phyloP scores from a whole-genome alignment of 306 rosid genomes.

The Cucurbita maxima region DNA sequence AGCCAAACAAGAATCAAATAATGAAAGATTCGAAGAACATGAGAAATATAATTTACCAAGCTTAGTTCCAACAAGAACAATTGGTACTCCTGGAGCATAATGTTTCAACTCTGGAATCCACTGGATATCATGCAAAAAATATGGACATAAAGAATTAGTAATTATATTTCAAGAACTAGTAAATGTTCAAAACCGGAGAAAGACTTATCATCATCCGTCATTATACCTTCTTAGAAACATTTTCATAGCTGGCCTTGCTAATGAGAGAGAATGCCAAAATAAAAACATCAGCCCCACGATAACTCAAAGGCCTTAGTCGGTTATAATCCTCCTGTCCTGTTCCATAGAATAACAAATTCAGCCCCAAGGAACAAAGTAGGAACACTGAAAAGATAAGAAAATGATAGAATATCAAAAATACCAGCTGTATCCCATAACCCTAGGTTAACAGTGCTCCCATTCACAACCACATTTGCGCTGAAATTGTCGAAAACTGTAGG shows the following conservation, averaged over 20 bases:
- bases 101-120: conserved; percentile 99
- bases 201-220: not conserved
- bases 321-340: conserved; percentile 42
- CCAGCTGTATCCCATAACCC: conserved; percentile 99
- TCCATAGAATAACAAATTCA: conserved; percentile 20
- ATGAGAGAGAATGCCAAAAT: conserved; percentile 44
- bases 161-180: not conserved
- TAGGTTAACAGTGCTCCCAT: conserved; percentile 86
- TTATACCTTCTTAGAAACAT: conserved; percentile 38
- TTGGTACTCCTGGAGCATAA: conserved; percentile 98
- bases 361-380: conserved; percentile 2
- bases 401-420: conserved; percentile 17
- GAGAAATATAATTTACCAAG: conserved; percentile 45
- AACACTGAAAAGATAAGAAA: not conserved
- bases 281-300: conserved; percentile 46
- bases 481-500: conserved; percentile 54
- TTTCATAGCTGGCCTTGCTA: conserved; percentile 47
- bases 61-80: conserved; percentile 89
- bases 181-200: not conserved
- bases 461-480: conserved; percentile 97
- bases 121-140: conserved; percentile 36
- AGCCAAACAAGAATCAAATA: not conserved
- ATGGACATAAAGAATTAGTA: conserved; percentile 3
- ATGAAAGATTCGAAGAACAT: not conserved
- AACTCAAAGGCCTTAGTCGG: conserved; percentile 46